Evolutionary conservation across 805 yeast species (phyloP), one percentile per base, ranked within the genome.

Genomic region (Clavispora vitiphila): DNA sequence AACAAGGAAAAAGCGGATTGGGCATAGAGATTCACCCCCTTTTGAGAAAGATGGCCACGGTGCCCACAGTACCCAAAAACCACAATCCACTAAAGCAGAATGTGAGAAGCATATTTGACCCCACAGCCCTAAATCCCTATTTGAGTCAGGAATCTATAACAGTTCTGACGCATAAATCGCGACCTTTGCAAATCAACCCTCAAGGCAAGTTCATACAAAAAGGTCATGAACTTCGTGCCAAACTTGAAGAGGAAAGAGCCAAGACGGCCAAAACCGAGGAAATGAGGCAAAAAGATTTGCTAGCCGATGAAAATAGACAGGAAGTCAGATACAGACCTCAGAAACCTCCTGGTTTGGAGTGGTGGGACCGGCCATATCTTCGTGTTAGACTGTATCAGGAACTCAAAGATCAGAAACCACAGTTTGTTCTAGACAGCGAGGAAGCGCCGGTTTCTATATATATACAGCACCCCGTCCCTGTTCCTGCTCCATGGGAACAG

Each of bases 291-390:
- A 62, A 69, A 27, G 79, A 79, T 0, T 53, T 74, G 6, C 60
- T 71, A 6, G 78, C 90, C 0, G 80, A 83, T 48, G 57, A 65
- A 14, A 51, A 55, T 1, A 43, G 72, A 1, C 83, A 81, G 4
- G 96, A 87, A 54, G 74, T 77, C 15, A 57, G 65, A 8, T 84
- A 72, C 53, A 60, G 64, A 39, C 65, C 65, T 0, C 57, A 55
- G 0, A 55, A 45, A 15, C 89, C 90, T 1, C 95, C 96, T 0
- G 46, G 43, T 2, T 61, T 81, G 2, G 96, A 89, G 60, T 88
- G 96, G 96, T 91, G 97, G 97, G 96, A 91, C 62, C 58, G 62
- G 40, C 78, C 78, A 2, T 76, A 78, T 37, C 50, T 84, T 2
- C 58, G 58, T 30, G 67, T 65, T 21, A 60, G 61, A 3, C 56